A percentile compares a stretch with the other conserved stretches of the same genome.
Conservation (phyloP, 2,329 filamentous ascomycete species). For the Apiospora phragmitis region DNA sequence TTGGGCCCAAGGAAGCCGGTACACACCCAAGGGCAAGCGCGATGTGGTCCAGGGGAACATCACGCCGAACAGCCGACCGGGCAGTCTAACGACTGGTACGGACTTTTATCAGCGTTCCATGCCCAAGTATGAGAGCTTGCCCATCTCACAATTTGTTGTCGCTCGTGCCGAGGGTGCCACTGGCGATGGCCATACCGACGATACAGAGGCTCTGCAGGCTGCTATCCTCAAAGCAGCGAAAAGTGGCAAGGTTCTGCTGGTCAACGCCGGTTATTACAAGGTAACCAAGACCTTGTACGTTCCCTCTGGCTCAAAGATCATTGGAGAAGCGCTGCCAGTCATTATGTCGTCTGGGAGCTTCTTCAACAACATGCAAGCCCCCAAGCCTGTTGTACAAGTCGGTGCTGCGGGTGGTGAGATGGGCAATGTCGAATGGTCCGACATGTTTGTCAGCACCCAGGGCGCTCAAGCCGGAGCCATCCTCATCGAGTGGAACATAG, state of each 20-base stretch:
- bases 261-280: slow-evolving; percentile 63
- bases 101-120: slow-evolving; percentile 73
- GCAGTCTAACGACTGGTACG: slow-evolving; percentile 51
- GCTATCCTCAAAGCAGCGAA: slow-evolving; percentile 59
- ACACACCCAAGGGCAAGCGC: slow-evolving; percentile 46
- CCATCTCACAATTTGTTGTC: slow-evolving; percentile 63
- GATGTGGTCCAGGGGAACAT: slow-evolving; percentile 49
- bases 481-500: slow-evolving; percentile 66
- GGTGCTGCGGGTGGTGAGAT: slow-evolving; percentile 53
- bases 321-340: slow-evolving; percentile 58
- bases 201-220: slow-evolving; percentile 68
- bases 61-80: slow-evolving; percentile 49
- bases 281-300: slow-evolving; percentile 56
- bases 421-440: slow-evolving; percentile 62
- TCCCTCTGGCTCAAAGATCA: slow-evolving; percentile 52
- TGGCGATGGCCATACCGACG: slow-evolving; percentile 74
- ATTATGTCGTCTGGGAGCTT: slow-evolving; percentile 51
- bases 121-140: slow-evolving; percentile 68
- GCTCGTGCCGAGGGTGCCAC: slow-evolving; percentile 67
- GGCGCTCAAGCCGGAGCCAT: slow-evolving; percentile 61
- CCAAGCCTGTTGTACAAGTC: slow-evolving; percentile 57
- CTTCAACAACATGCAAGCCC: slow-evolving; percentile 52
- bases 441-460: slow-evolving; percentile 61
- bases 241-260: slow-evolving; percentile 55
- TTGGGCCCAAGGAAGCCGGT: slow-evolving; percentile 69